These are phyloP conservation scores for Terana coerulea DNA, from an alignment of 768 basidiomycete genomes.

Conservation along the genomic window DNA sequence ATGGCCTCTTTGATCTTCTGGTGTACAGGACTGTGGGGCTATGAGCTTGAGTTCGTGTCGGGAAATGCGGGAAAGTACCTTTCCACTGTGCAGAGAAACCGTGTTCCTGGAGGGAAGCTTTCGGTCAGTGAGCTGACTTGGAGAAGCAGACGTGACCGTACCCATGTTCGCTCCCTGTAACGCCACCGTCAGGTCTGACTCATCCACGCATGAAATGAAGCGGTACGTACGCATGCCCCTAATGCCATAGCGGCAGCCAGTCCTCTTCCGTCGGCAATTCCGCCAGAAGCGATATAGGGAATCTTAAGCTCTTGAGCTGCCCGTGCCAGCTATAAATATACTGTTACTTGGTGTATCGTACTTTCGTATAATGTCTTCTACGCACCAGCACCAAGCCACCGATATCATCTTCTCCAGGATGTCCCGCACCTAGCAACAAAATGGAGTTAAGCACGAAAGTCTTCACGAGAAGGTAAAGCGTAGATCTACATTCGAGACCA, in stretches of 20 bases:
- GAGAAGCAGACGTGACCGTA: neutral
- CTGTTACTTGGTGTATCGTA: neutral
- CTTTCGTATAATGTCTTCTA: neutral
- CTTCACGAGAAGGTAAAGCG: neutral
- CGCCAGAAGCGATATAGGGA: conserved; percentile 90
- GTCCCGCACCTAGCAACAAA: conserved; percentile 91
- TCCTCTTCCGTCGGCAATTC: conserved; percentile 83
- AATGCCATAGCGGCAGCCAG: conserved; percentile 78
- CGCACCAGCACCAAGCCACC: conserved; percentile 78
- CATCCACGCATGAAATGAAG: neutral
- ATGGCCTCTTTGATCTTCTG: conserved; percentile 89
- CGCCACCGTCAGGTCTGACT: too few species aligned
- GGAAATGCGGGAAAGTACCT: conserved; percentile 34
- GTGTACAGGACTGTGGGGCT: conserved; percentile 66
- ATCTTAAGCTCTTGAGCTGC: conserved; percentile 80
- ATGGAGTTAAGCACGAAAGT: neutral
- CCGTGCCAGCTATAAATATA: conserved; percentile 69
- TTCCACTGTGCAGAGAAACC: conserved; percentile 92
- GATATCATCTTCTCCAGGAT: conserved; percentile 95
- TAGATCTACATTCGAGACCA: conserved; percentile 86
- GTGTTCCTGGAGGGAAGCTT: too few species aligned
- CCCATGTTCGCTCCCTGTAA: conserved; percentile 83
- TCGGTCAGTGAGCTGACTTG: too few species aligned
- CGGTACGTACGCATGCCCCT: conserved; percentile 64
- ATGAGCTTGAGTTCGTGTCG: neutral